A percentile compares a stretch with the other conserved stretches of the same genome.
Conservation (phyloP, 805 yeast species). For the Kuraishia molischiana region DNA sequence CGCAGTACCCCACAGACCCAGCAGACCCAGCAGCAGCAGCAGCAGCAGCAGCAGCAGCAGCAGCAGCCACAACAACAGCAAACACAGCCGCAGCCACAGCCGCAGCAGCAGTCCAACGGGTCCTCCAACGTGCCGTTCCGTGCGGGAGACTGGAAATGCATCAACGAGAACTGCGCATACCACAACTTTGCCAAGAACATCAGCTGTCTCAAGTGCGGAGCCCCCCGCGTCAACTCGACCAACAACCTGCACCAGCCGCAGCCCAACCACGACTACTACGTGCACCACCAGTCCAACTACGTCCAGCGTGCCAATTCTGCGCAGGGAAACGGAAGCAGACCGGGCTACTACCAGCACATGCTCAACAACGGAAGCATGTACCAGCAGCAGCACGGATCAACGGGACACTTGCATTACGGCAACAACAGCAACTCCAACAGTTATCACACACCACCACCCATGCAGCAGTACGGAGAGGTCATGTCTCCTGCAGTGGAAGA, state of each 20-base stretch:
- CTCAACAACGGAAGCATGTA: neutral
- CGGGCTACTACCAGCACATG: conserved; percentile 1
- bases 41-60: conserved; percentile 6
- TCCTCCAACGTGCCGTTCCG: conserved; percentile 72
- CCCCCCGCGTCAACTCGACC: conserved; percentile 36
- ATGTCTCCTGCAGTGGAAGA: conserved; percentile 2
- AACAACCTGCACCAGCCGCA: conserved; percentile 14
- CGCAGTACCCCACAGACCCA: too few species aligned
- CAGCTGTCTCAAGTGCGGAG: conserved; percentile 82
- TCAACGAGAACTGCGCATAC: conserved; percentile 66
- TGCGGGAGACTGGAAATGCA: conserved; percentile 96
- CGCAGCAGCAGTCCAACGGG: conserved; percentile 1
- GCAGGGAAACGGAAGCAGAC: neutral
- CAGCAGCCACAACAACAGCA: conserved; percentile 9
- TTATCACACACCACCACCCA: conserved; percentile 1
- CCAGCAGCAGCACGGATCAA: conserved; percentile 6
- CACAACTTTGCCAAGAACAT: conserved; percentile 91
- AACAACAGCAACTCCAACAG: neutral
- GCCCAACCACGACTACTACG: conserved; percentile 2
- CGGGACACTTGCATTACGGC: conserved; percentile 1
- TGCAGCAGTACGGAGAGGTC: neutral
- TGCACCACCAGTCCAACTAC: conserved; percentile 2
- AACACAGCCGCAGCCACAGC: conserved; percentile 8
- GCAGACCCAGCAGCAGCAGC: conserved; percentile 1
- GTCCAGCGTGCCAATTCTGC: neutral